Evolutionary conservation across 257 asterid genomes (phyloP).

Genomic region (Plantago ovata): DNA sequence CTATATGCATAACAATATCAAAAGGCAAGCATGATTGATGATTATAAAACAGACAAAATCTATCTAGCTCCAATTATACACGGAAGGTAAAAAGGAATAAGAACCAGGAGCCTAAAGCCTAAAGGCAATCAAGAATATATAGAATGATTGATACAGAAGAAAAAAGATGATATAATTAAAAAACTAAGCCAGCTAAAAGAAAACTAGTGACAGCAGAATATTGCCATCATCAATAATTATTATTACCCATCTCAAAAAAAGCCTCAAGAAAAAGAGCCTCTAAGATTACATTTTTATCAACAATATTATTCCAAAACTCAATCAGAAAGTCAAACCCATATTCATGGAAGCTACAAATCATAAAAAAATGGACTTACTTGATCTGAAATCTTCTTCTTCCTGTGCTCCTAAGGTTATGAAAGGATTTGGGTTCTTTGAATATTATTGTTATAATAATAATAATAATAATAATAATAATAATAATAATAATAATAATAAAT

Average conservation of each 20-base stretch:
- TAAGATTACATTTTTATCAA: constrained; percentile 6
- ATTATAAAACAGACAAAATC: constrained; percentile 1
- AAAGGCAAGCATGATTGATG: background rate
- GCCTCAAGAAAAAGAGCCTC: too few species aligned
- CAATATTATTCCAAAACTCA: constrained; percentile 5
- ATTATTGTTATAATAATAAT: too few species aligned
- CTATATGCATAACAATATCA: background rate
- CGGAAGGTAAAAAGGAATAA: constrained; percentile 29
- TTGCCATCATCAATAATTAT: constrained; percentile 21
- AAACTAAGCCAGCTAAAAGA: constrained; percentile 14
- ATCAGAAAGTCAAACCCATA: constrained; percentile 27
- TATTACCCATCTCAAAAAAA: constrained; percentile 17
- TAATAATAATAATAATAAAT: too few species aligned
- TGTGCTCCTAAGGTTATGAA: constrained; percentile 11
- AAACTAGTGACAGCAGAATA: constrained; percentile 27
- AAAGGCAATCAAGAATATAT: constrained; percentile 19
- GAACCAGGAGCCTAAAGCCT: constrained; percentile 30
- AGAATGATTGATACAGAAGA: background rate
- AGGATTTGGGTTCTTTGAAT: constrained; percentile 15
- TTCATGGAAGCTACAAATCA: too few species aligned
- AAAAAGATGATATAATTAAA: constrained; percentile 17
- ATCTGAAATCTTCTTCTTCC: constrained; percentile 35
- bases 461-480: too few species aligned
- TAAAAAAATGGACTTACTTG: constrained; percentile 35
- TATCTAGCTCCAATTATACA: constrained; percentile 17